A percentile compares a stretch with the other conserved stretches of the same genome.
Evolutionary conservation across 768 basidiomycete species (phyloP).

Genomic region (Leccinum variicolor): DNA sequence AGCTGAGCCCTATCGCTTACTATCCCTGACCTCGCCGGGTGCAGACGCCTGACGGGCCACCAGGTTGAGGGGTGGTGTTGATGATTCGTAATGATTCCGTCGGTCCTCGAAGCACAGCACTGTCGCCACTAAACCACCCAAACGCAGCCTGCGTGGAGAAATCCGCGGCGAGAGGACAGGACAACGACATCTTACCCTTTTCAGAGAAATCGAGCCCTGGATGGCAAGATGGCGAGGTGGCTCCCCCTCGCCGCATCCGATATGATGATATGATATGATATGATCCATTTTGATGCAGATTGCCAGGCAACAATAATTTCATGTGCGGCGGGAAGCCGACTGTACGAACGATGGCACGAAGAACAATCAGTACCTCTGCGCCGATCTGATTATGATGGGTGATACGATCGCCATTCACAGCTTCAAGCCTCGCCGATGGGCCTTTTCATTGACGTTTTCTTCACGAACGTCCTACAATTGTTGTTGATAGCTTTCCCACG

Average conservation of each 20-base stretch:
- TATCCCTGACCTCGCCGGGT: background rate
- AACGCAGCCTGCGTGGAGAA: background rate
- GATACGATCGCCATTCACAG: constrained; percentile 13
- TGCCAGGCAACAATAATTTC: constrained; percentile 24
- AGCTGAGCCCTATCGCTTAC: background rate
- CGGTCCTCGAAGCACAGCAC: background rate
- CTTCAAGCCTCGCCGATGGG: background rate
- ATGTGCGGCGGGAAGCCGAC: constrained; percentile 1
- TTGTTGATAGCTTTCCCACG: constrained; percentile 14
- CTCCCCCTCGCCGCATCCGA: constrained; percentile 1
- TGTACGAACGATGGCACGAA: background rate
- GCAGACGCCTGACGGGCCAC: background rate
- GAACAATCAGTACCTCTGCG: background rate
- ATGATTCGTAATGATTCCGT: background rate
- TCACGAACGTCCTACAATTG: background rate
- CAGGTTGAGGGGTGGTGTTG: background rate
- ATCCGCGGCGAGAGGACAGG: background rate
- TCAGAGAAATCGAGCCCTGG: constrained; percentile 2
- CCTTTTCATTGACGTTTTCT: background rate
- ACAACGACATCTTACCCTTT: constrained; percentile 1
- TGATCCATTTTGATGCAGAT: constrained; percentile 19
- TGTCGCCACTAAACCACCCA: constrained; percentile 1
- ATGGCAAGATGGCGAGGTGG: background rate
- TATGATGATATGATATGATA: background rate
- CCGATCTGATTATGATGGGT: constrained; percentile 10